A percentile compares a stretch with the other conserved stretches of the same genome.
phyloP scores from a whole-genome alignment of 2,329 filamentous ascomycete species.

The Claviceps spartinae region DNA sequence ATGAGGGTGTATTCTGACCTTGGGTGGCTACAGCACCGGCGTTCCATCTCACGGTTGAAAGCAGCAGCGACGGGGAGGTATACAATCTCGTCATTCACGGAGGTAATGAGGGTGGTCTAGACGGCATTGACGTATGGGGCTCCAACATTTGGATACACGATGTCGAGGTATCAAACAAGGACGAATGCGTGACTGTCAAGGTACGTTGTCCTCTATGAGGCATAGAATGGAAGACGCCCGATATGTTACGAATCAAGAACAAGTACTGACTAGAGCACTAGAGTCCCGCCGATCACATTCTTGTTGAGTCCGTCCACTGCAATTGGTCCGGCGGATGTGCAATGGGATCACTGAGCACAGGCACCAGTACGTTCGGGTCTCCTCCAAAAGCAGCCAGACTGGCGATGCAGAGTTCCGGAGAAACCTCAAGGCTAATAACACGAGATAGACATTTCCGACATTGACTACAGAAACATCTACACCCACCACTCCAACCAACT shows the following conservation, averaged over 20 bases:
- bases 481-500: not conserved
- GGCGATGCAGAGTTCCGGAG: not conserved
- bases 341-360: not conserved
- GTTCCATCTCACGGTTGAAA: not conserved
- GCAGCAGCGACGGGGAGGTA: not conserved
- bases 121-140: not conserved
- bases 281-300: not conserved
- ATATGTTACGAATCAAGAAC: no score
- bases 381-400: no score
- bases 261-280: not conserved
- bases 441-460: not conserved
- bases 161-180: not conserved
- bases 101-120: not conserved
- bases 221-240: not conserved
- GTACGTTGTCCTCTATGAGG: not conserved
- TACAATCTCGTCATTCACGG: not conserved
- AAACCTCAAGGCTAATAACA: not conserved
- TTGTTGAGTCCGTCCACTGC: not conserved
- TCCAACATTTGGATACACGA: conserved; percentile 1
- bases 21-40: not conserved
- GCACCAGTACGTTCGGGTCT: not conserved
- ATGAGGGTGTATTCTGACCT: not conserved
- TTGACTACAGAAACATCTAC: not conserved
- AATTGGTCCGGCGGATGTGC: not conserved
- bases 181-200: conserved; percentile 2